Base-by-base conservation (phyloP, 129 eudicot species). In the carrot (Daucus carota) region DNA sequence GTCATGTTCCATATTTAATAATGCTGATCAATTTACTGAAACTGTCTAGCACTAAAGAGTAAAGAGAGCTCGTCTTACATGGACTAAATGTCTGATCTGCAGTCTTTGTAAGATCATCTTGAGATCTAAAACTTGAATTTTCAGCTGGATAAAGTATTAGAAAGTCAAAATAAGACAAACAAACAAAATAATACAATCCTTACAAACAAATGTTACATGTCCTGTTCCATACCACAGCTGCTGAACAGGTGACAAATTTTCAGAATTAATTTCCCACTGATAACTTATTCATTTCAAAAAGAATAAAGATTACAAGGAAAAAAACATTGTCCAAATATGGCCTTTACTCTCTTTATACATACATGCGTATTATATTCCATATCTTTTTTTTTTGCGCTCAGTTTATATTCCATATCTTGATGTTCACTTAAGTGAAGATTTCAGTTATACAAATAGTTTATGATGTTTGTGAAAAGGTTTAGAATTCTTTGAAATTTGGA, bases 211-310 rank as follows among this genome's bases (percentile, higher is more conserved):
- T 40, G n/a, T 20, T 18, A 40, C 18, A 38, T 0, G 28, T 17
- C 13, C n/a, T 75, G 65, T 50, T 71, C 17, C 88, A 80, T 94
- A 94, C 99, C 97, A 79, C 88, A 89, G 84, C 97, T 89, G 69
- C 89, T 82, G 79, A 94, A 88, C 86, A 91, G 86, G 73, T 91
- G 82, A 52, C 77, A 68, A 81, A 86, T 82, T 73, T 92, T 82
- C 90, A 46, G 90, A 82, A 76, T 76, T 81, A 76, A 84, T 82
- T 45, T 87, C 94, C 94, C 47, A 77, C 78, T 73, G 92, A 86
- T 74, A 89, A 81, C 75, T 85, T 89, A 76, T 81, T 85, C 26
- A 89, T 83, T 81, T 95, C 97, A 68, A 97, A 97, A 41, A 95
- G 90, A 79, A 86, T 80, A 80, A 95, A 95, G 40, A 36, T 36